phyloP scores from a whole-genome alignment of 1,284 basidiomycete genomes.

The Hemileia vastatrix region DNA sequence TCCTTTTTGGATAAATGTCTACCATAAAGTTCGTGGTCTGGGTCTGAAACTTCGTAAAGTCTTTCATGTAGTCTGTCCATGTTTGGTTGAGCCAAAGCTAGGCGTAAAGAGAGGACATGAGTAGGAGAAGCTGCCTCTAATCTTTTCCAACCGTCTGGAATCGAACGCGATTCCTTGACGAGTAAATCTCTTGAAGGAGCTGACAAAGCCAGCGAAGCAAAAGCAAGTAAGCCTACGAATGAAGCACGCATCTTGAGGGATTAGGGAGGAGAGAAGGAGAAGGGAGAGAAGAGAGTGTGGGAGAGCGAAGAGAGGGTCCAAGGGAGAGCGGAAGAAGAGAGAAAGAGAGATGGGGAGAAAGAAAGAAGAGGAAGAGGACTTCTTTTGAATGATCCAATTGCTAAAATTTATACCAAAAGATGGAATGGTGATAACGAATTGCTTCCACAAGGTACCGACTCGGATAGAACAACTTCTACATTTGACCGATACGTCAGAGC shows the following conservation, averaged over 20 bases:
- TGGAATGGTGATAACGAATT: too few species aligned
- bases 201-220: not conserved
- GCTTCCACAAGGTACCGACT: too few species aligned
- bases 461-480: too few species aligned
- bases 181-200: not conserved
- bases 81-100: not conserved
- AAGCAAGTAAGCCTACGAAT: not conserved
- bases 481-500: too few species aligned
- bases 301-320: not conserved
- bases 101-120: not conserved
- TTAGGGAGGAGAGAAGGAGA: not conserved
- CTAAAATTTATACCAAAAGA: too few species aligned
- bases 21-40: conserved; percentile 48
- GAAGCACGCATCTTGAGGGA: not conserved
- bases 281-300: not conserved
- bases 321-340: not conserved
- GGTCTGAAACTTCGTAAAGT: conserved; percentile 61
- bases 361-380: not conserved
- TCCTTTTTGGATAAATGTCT: conserved; percentile 51
- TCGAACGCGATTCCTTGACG: not conserved
- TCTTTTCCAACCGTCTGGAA: not conserved
- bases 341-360: not conserved
- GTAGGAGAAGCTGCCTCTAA: not conserved
- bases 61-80: not conserved
- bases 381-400: too few species aligned